phyloP scores from a whole-genome alignment of 2,329 filamentous ascomycete species.

The Sarocladium brachiariae region DNA sequence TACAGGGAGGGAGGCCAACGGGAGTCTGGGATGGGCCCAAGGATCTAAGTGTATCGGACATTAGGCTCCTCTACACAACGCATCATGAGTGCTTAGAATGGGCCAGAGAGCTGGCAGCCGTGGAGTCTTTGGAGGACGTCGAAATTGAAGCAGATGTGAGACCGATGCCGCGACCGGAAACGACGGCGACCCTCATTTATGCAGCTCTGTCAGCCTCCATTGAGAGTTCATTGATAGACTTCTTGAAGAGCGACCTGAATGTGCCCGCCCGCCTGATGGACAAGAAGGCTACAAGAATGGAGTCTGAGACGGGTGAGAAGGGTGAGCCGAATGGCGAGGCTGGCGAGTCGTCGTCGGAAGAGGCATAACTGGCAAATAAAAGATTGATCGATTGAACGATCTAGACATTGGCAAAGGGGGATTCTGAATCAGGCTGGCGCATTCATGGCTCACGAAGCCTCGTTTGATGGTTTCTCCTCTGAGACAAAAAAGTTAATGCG shows the following conservation, averaged over 20 bases:
- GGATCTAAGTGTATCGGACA: slow-evolving; percentile 37
- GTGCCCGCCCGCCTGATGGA: slow-evolving; percentile 8
- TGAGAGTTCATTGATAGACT: slow-evolving; percentile 11
- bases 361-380: too few species aligned
- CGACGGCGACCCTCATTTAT: slow-evolving; percentile 49
- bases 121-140: slow-evolving; percentile 42
- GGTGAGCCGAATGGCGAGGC: not conserved
- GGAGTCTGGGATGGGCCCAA: slow-evolving; percentile 40
- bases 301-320: not conserved
- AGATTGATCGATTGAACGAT: too few species aligned
- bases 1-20: slow-evolving; percentile 50
- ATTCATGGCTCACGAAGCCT: too few species aligned
- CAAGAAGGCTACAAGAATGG: not conserved
- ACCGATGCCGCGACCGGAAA: slow-evolving; percentile 44
- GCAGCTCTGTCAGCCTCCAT: slow-evolving; percentile 55
- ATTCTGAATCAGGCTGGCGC: too few species aligned
- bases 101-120: slow-evolving; percentile 45
- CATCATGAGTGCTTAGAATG: slow-evolving; percentile 48
- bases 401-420: too few species aligned
- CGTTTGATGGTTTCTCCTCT: too few species aligned
- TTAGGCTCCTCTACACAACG: slow-evolving; percentile 36
- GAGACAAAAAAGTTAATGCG: too few species aligned
- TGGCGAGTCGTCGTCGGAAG: too few species aligned
- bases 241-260: slow-evolving; percentile 9
- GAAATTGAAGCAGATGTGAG: slow-evolving; percentile 47